Conservation (phyloP, 495 filamentous ascomycete species). For the Clavariopsis aquatica region DNA sequence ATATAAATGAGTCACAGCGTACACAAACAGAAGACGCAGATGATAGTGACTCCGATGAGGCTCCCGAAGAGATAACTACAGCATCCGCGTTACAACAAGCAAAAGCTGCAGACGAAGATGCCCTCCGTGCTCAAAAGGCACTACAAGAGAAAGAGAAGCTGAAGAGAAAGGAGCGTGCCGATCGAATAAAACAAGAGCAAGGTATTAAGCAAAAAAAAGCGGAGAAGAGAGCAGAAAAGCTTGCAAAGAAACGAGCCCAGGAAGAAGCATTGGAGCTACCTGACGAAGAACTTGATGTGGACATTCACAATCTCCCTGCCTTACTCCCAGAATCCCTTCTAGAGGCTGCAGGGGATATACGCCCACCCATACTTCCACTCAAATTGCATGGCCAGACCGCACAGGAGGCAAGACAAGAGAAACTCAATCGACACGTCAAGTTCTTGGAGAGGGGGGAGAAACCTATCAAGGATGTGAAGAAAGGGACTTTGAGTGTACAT, state of each 20-base stretch:
- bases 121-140: slow-evolving; percentile 31
- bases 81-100: slow-evolving; percentile 33
- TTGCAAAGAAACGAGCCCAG: slow-evolving; percentile 36
- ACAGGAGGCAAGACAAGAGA: slow-evolving; percentile 20
- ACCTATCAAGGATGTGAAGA: slow-evolving; percentile 56
- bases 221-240: slow-evolving; percentile 42
- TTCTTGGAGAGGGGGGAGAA: slow-evolving; percentile 56
- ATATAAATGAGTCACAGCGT: background rate
- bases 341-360: slow-evolving; percentile 21
- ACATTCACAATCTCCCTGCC: slow-evolving; percentile 32
- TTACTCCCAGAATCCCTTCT: slow-evolving; percentile 36
- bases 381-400: slow-evolving; percentile 1
- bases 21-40: background rate
- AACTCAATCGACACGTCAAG: slow-evolving; percentile 49
- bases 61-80: slow-evolving; percentile 51
- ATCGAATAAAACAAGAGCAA: slow-evolving; percentile 38
- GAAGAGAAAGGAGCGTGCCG: slow-evolving; percentile 55
- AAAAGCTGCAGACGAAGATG: slow-evolving; percentile 33
- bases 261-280: slow-evolving; percentile 29
- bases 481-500: slow-evolving; percentile 54
- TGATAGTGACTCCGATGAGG: slow-evolving; percentile 52
- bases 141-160: slow-evolving; percentile 48
- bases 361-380: slow-evolving; percentile 25
- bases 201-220: slow-evolving; percentile 47
- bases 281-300: slow-evolving; percentile 35